These are phyloP conservation scores for Zanthoxylum bungeanum DNA, from an alignment of 345 rosid genomes.

Conservation along the genomic window DNA sequence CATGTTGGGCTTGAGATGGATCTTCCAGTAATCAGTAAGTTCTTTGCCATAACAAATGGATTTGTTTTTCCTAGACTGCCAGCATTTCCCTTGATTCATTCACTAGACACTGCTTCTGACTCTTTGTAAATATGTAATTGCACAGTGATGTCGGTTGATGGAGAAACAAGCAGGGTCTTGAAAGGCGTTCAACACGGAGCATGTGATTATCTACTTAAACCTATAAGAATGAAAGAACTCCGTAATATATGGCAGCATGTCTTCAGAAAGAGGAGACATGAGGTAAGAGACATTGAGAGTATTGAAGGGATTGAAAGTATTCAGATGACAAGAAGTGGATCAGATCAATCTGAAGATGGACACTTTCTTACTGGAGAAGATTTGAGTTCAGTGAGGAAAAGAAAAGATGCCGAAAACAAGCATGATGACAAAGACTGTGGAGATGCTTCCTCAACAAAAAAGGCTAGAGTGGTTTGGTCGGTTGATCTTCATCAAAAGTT, in stretches of 20 bases:
- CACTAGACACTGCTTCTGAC: constrained; percentile 19
- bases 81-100: neutral
- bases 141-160: constrained; percentile 97
- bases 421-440: constrained; percentile 57
- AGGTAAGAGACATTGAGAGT: constrained; percentile 67
- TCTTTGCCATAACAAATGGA: constrained; percentile 22
- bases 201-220: constrained; percentile 94
- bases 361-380: constrained; percentile 63
- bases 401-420: constrained; percentile 64
- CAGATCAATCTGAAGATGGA: constrained; percentile 44
- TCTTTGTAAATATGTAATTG: constrained; percentile 9
- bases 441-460: constrained; percentile 57
- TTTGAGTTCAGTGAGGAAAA: constrained; percentile 41
- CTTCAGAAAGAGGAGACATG: constrained; percentile 73
- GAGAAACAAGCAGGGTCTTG: constrained; percentile 90
- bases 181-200: constrained; percentile 97
- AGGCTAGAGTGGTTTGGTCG: constrained; percentile 94
- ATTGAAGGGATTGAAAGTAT: constrained; percentile 53
- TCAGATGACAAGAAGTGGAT: constrained; percentile 48
- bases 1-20: constrained; percentile 95
- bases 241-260: constrained; percentile 99
- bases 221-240: constrained; percentile 95
- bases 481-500: constrained; percentile 94
- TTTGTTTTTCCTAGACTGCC: constrained; percentile 20
- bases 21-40: constrained; percentile 93